Percentiles rank a stretch among this genome's conserved stretches.
Evolutionary conservation across 2,329 filamentous ascomycete species (phyloP).

Genomic region (Ilyonectria destructans): DNA sequence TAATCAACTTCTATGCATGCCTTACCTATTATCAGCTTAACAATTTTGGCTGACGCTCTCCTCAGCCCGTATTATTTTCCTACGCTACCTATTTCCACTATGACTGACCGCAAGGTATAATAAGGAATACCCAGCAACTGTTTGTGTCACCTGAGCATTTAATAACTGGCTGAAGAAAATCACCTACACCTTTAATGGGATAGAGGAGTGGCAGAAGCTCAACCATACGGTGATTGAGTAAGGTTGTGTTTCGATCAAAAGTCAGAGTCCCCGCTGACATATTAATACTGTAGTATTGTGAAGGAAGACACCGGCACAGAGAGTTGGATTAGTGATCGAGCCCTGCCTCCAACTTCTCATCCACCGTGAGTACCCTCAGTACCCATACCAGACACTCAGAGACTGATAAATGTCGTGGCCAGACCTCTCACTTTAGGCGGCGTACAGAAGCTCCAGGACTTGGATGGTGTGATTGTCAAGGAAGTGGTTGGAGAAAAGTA

Average conservation of each 20-base stretch:
- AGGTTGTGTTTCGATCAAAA: not conserved
- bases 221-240: not conserved
- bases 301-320: conserved; percentile 4
- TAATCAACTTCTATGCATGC: too few relatives aligned
- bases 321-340: not conserved
- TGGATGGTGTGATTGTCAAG: not conserved
- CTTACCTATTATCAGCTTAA: too few relatives aligned
- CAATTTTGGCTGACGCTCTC: too few relatives aligned
- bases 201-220: not conserved
- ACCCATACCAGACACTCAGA: too few relatives aligned
- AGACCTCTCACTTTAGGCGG: not conserved
- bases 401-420: not conserved
- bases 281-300: not conserved
- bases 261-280: not conserved
- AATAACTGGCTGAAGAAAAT: not conserved
- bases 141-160: too few relatives aligned
- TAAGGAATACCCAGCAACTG: too few relatives aligned
- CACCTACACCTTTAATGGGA: not conserved
- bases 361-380: not conserved
- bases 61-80: too few relatives aligned
- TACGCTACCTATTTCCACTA: not conserved
- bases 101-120: conserved; percentile 5
- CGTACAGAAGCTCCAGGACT: not conserved
- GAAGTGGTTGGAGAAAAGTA: not conserved
- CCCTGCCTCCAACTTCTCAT: not conserved